phyloP scores from a whole-genome alignment of 768 basidiomycete species.

The Pholiota conissans region DNA sequence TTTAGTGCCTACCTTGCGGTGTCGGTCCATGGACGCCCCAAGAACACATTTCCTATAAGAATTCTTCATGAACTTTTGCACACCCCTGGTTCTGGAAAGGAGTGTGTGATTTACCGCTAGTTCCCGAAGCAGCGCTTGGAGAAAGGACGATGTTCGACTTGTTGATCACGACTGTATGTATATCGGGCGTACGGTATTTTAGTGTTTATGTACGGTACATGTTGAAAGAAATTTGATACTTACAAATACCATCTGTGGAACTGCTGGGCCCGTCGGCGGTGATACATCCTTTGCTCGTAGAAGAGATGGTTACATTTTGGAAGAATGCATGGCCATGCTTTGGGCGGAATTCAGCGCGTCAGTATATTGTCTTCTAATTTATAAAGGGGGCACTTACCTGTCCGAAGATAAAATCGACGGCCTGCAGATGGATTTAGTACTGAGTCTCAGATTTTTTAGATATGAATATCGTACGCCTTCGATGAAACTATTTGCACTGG shows the following conservation, averaged over 20 bases:
- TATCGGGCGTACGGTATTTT: too few species aligned
- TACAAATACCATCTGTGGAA: constrained; percentile 10
- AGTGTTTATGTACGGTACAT: neutral
- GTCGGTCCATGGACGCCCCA: constrained; percentile 9
- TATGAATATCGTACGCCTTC: constrained; percentile 1
- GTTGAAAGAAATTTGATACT: neutral
- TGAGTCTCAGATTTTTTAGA: neutral
- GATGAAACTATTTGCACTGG: constrained; percentile 4
- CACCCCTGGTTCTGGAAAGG: neutral
- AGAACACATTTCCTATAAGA: constrained; percentile 8
- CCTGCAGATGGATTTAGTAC: neutral
- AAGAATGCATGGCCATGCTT: constrained; percentile 10
- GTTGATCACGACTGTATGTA: constrained; percentile 7
- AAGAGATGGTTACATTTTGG: constrained; percentile 8
- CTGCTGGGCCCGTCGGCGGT: constrained; percentile 7
- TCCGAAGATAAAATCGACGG: constrained; percentile 11
- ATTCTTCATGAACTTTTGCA: too few species aligned
- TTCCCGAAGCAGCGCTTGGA: constrained; percentile 4
- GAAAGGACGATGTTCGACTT: constrained; percentile 8
- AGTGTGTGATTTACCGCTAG: neutral
- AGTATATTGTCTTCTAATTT: neutral
- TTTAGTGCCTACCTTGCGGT: neutral
- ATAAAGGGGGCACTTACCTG: neutral
- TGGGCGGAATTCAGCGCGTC: neutral
- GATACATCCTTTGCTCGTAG: constrained; percentile 1